These are phyloP conservation scores for Sugiyamaella smithiae DNA, from an alignment of 805 yeast genomes.

Conservation along the genomic window DNA sequence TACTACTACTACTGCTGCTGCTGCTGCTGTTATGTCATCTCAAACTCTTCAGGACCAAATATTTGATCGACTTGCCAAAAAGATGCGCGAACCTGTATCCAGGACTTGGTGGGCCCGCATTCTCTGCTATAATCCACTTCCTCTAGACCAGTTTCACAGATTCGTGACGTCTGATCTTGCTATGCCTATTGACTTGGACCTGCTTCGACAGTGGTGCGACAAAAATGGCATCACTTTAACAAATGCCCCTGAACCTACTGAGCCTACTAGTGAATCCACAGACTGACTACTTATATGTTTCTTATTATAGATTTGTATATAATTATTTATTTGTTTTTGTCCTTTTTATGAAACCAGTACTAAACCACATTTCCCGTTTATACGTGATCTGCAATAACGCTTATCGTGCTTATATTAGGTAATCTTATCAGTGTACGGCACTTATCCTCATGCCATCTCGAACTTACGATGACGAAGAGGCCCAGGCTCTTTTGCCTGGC, in stretches of 20 bases:
- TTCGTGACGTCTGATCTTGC: constrained; percentile 6
- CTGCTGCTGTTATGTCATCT: background rate
- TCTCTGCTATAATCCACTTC: constrained; percentile 14
- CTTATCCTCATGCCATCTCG: too few species aligned
- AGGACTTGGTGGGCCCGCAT: constrained; percentile 18
- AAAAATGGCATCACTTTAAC: constrained; percentile 10
- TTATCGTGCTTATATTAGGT: background rate
- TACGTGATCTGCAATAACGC: background rate
- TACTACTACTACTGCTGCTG: background rate
- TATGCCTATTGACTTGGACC: constrained; percentile 3
- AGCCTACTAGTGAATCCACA: background rate
- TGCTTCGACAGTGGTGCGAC: constrained; percentile 16
- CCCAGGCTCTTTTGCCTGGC: constrained; percentile 5
- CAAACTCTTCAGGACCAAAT: constrained; percentile 2
- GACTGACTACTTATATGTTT: background rate
- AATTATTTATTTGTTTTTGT: background rate
- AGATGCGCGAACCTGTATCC: constrained; percentile 12
- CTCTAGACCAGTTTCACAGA: constrained; percentile 11
- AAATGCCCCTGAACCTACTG: background rate
- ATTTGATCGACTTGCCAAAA: constrained; percentile 8
- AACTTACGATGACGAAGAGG: constrained; percentile 1
- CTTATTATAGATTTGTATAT: background rate
- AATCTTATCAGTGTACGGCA: background rate
- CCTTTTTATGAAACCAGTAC: background rate
- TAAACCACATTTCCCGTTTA: background rate